These are phyloP conservation scores for Cenchrus fungigraminus DNA, from an alignment of 176 grass and related monocot species.

Conservation along the genomic window DNA sequence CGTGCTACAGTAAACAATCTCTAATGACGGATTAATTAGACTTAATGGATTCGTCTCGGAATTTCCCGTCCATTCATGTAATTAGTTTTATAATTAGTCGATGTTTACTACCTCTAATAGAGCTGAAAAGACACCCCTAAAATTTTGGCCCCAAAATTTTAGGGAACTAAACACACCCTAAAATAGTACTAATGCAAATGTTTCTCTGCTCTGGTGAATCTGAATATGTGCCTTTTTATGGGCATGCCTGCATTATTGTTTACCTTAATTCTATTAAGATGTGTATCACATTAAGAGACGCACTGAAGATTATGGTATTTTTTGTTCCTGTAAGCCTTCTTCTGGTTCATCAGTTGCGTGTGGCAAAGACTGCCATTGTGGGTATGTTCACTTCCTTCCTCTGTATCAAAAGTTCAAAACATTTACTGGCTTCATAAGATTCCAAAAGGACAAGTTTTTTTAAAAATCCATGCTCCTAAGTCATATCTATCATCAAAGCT, in stretches of 20 bases:
- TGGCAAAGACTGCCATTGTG: slow-evolving; percentile 86
- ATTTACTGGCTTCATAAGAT: neutral
- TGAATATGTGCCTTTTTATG: slow-evolving; percentile 4
- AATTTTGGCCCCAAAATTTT: no score
- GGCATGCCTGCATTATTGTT: slow-evolving; percentile 9
- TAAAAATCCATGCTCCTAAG: neutral
- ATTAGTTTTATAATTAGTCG: no score
- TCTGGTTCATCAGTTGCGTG: slow-evolving; percentile 59
- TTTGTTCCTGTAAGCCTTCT: slow-evolving; percentile 74
- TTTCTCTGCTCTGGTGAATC: neutral
- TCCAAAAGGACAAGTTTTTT: neutral
- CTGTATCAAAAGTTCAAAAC: neutral
- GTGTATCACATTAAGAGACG: slow-evolving; percentile 73
- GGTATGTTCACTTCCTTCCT: slow-evolving; percentile 46
- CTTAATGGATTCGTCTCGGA: no score
- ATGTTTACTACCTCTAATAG: no score
- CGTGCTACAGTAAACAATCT: no score
- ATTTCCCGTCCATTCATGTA: no score
- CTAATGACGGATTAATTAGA: no score
- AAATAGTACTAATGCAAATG: neutral
- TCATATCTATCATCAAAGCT: neutral
- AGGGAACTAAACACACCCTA: no score
- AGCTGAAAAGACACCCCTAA: no score
- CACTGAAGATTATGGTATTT: slow-evolving; percentile 91
- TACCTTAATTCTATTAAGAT: slow-evolving; percentile 67